Evolutionary conservation across 1,284 basidiomycete species (phyloP), one percentile per base, ranked within the genome.

Genomic region (Malassezia psittaci): DNA sequence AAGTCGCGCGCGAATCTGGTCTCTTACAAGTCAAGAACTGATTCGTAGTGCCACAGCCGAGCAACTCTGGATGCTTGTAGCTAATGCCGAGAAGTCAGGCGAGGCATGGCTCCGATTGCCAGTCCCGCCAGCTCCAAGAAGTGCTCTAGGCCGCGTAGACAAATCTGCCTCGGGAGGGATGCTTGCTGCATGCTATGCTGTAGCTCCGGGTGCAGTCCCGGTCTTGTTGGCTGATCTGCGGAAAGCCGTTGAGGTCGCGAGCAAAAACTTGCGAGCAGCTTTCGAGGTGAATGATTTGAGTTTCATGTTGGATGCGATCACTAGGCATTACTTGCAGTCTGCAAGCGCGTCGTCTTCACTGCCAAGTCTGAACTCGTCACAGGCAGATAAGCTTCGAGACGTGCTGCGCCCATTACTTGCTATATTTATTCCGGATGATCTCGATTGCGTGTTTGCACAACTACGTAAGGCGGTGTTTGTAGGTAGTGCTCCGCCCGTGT

Each of bases 1-100:
- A 61, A 82, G 81, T 3, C 83, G 85, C 52, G 86, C 87, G 2
- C 79, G 93, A 32, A 77, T 91, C 1, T 98, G 93, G 90, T 87
- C 94, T 69, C 77, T 86, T n/a, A 81, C 83, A 56, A 85, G 84
- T 0, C 81, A 82, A 49, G 90, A 94, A 69, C 85, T 96, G 65
- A 82, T 89, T 78, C 79, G 90, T 38, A 87, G 88, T 0, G 87
- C 88, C 78, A 81, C 80, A 3, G 68, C 79, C 2, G 85, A 85
- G 40, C 89, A 87, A 66, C 87, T 85, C 0, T 80, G 83, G 48
- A 87, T 88, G 48, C 78, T 90, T 57, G 67, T 93, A 3, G 75
- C 74, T 1, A 80, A 85, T 15, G 63, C 60, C 9, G 63, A 63
- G n/a, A 60, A 56, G n/a, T 29, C 16, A 9, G 48, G 24, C 37